Evolutionary conservation across 768 basidiomycete species (phyloP), one percentile per base, ranked within the genome.

Genomic region (Phanerodontia chrysosporium): DNA sequence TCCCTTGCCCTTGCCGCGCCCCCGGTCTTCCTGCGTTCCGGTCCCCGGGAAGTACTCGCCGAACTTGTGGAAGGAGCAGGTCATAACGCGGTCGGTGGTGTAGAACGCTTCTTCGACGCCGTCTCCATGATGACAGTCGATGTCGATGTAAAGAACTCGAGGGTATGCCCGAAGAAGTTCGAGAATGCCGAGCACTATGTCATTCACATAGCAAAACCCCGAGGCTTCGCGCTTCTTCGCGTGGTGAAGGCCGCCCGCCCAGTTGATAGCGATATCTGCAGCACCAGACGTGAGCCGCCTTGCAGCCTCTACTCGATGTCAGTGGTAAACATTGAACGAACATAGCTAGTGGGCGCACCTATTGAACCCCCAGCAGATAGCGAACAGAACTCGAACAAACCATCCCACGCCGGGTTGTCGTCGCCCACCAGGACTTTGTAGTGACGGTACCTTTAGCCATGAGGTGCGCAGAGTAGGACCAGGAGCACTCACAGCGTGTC

Each of bases 51-150:
- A 96, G 69, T 88, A 95, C 67, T 97, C 95, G 18, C 97, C 96
- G 66, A 91, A 98, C 73, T 98, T 96, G 76, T 98, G 97, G 70
- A 99, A 96, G 49, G 90, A 92, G 67, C 87, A 90, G 2, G 96
- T 98, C 90, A 98, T 95, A 66, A 98, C 97, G 52, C 97, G 81
- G 71, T 98, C 92, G 3, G 93, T 96, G 35, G 92, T 95, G 71
- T 97, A 98, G 77, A 98, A 98, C 2, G 96, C 97, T 70, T 98
- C 97, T 67, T 99, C 97, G 32, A 98, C 97, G 14, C 96, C 96
- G 70, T 98, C 97, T 18, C 97, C 96, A 71, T 99, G 97, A 70
- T 98, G 97, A 52, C 94, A 94, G 73, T 98, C 97, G 59, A 98
- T 95, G 74, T 99, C 96, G 72, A 99, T 89, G 70, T 99, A 98